These are phyloP conservation scores for Erythrophleum fordii DNA, from an alignment of 306 rosid species.

Conservation along the genomic window DNA sequence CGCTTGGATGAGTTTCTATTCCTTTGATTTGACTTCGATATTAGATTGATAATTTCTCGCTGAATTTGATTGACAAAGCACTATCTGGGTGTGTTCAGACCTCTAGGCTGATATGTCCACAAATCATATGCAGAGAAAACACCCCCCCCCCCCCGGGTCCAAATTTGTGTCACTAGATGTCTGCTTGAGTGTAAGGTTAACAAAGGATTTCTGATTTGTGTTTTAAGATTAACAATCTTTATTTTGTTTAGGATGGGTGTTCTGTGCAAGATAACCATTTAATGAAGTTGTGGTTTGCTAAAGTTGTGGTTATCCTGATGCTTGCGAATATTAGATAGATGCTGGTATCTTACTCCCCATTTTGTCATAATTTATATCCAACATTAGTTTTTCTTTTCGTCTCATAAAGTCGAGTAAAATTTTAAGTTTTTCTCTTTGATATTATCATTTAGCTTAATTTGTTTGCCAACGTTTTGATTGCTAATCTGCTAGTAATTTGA, in stretches of 20 bases:
- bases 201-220: neutral
- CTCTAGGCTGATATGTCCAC: neutral
- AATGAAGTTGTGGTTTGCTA: constrained; percentile 3
- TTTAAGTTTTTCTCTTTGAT: neutral
- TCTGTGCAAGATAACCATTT: neutral
- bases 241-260: neutral
- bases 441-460: neutral
- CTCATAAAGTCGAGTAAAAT: neutral
- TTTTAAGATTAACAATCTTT: neutral
- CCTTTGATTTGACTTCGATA: constrained; percentile 1
- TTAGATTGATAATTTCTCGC: neutral
- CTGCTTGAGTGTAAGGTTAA: constrained; percentile 10
- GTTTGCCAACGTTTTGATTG: constrained; percentile 1
- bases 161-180: neutral
- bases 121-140: neutral
- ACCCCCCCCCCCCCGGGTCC: too few species aligned
- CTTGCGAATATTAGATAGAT: constrained; percentile 1
- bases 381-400: neutral
- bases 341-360: neutral
- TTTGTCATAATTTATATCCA: neutral
- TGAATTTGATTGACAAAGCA: neutral
- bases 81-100: neutral
- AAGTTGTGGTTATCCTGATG: constrained; percentile 5
- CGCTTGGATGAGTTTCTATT: constrained; percentile 25
- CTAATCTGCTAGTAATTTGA: constrained; percentile 37